Percentiles rank a stretch among this genome's conserved stretches.
These are phyloP conservation scores for Polygonum aviculare DNA, from an alignment of 148 eudicot species.

Conservation along the genomic window DNA sequence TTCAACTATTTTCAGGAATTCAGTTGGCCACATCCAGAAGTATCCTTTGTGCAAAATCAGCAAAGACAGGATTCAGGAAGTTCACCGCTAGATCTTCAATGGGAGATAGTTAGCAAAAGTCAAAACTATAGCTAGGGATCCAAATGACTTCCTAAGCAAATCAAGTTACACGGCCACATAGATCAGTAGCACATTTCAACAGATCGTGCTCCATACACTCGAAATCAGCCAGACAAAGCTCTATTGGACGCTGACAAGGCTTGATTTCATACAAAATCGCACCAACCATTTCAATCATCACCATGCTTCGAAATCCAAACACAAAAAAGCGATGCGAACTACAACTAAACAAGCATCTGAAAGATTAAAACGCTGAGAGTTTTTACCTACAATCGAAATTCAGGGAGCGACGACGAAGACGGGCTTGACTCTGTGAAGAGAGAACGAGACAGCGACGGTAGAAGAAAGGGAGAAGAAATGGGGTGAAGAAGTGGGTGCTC, in stretches of 20 bases:
- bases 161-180: neutral
- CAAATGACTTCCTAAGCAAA: neutral
- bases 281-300: neutral
- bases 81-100: neutral
- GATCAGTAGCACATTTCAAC: neutral
- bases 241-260: neutral
- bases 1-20: neutral
- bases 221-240: neutral
- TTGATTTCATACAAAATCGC: neutral
- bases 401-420: neutral
- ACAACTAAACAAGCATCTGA: neutral
- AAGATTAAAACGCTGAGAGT: neutral
- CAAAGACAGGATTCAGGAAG: neutral
- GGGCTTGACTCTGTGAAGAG: neutral
- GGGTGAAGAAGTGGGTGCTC: neutral
- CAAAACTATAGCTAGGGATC: neutral
- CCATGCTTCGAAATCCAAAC: neutral
- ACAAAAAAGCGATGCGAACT: neutral
- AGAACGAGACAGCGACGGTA: neutral
- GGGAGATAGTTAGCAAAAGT: neutral
- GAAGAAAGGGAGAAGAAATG: neutral
- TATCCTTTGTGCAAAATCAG: neutral
- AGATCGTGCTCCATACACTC: slow-evolving; percentile 3
- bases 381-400: neutral
- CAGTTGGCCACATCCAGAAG: neutral